Evolutionary conservation across 257 asterid species (phyloP).

Genomic region (Rubia yunnanensis): DNA sequence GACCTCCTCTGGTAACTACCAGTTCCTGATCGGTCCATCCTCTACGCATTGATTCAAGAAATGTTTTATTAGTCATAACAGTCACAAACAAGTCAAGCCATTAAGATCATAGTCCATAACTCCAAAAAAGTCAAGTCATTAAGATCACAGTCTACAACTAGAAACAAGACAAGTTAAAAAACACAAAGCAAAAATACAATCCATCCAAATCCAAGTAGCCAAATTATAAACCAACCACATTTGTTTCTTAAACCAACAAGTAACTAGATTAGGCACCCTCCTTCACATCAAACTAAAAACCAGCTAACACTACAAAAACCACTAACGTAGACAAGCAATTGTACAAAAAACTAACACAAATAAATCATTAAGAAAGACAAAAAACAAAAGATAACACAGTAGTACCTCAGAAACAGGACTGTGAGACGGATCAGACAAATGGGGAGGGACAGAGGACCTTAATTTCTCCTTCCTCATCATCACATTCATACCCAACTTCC

Average conservation of each 20-base stretch:
- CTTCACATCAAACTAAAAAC: background rate
- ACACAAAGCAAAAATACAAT: conserved; percentile 1
- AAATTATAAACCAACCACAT: background rate
- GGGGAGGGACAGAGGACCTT: conserved; percentile 49
- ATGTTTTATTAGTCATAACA: background rate
- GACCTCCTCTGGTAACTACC: conserved; percentile 51
- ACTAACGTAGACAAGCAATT: background rate
- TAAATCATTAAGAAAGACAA: background rate
- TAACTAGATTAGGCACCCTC: background rate
- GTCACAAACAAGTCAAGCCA: background rate
- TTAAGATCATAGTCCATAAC: background rate
- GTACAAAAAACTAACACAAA: background rate
- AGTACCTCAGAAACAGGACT: conserved; percentile 67
- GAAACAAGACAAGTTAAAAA: background rate
- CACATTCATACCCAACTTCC: conserved; percentile 22
- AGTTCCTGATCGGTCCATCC: conserved; percentile 60
- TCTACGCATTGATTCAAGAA: conserved; percentile 37
- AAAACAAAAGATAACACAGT: conserved; percentile 7
- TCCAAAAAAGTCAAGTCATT: background rate
- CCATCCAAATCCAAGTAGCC: background rate
- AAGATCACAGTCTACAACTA: background rate
- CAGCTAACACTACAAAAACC: background rate
- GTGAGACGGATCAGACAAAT: conserved; percentile 77
- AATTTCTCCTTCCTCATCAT: conserved; percentile 34
- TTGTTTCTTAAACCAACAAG: background rate